These are phyloP conservation scores for Podila minutissima DNA, from an alignment of 192 early-diverging fungal genomes.

Conservation along the genomic window DNA sequence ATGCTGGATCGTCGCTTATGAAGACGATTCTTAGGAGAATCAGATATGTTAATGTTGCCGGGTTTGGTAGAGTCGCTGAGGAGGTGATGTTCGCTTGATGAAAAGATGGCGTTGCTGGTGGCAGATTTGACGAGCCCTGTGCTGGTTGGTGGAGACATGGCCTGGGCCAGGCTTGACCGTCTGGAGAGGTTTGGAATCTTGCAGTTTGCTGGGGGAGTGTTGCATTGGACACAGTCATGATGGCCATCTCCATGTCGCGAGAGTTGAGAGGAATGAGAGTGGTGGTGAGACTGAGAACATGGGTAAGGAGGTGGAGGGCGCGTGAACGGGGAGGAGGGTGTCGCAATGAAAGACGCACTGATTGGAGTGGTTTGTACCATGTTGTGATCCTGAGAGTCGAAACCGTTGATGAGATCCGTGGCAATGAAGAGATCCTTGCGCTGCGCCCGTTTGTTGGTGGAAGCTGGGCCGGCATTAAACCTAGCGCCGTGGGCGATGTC, in stretches of 20 bases:
- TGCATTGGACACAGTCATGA: constrained; percentile 5
- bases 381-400: neutral
- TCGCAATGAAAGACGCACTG: neutral
- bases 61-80: neutral
- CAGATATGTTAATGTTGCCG: neutral
- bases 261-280: neutral
- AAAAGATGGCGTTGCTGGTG: constrained; percentile 9
- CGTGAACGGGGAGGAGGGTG: neutral
- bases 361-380: neutral
- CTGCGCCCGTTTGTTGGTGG: constrained; percentile 6
- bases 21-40: neutral
- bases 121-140: constrained; percentile 26
- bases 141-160: constrained; percentile 28
- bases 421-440: constrained; percentile 21
- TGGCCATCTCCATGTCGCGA: constrained; percentile 1
- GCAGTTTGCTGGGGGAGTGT: constrained; percentile 34
- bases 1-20: constrained; percentile 8
- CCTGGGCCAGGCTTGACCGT: constrained; percentile 15
- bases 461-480: neutral
- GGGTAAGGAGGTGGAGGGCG: constrained; percentile 1
- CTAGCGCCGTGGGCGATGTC: too few species aligned
- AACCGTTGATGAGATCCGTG: constrained; percentile 1
- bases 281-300: neutral
- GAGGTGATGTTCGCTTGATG: constrained; percentile 1
- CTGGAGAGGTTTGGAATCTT: constrained; percentile 18